Percentiles rank a stretch among this genome's conserved stretches.
Conservation (phyloP, 495 filamentous ascomycete genomes). For the Podospora conica region DNA sequence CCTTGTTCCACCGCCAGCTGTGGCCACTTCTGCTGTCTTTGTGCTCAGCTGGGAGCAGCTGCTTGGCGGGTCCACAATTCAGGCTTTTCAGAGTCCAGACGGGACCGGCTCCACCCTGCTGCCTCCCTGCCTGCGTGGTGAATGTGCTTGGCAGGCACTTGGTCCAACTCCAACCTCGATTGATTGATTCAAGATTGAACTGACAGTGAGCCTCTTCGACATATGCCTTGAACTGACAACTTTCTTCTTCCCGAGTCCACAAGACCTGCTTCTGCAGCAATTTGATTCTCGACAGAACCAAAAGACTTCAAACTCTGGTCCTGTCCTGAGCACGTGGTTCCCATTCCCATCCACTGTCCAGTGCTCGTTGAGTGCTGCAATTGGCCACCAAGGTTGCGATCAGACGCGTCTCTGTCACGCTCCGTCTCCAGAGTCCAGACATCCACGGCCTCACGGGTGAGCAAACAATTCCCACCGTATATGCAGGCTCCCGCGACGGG, state of each 20-base stretch:
- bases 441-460: background rate
- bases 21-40: background rate
- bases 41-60: background rate
- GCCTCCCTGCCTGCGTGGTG: background rate
- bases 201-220: no score
- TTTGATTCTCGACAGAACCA: background rate
- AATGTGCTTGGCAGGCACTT: background rate
- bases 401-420: background rate
- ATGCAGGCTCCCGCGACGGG: background rate
- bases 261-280: no score
- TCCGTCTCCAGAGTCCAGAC: background rate
- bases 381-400: background rate
- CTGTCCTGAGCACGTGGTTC: background rate
- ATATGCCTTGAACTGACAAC: background rate
- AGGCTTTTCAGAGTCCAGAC: background rate
- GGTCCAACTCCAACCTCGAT: no score
- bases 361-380: background rate
- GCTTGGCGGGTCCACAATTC: background rate
- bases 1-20: constrained; percentile 13
- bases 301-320: background rate
- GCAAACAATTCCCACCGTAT: background rate
- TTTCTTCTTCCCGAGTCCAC: background rate
- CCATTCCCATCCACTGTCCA: background rate
- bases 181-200: no score
- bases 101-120: background rate